Percentiles rank a stretch among this genome's conserved stretches.
Conservation (phyloP, 2,329 filamentous ascomycete genomes). For the Chaetomium strumarium region DNA sequence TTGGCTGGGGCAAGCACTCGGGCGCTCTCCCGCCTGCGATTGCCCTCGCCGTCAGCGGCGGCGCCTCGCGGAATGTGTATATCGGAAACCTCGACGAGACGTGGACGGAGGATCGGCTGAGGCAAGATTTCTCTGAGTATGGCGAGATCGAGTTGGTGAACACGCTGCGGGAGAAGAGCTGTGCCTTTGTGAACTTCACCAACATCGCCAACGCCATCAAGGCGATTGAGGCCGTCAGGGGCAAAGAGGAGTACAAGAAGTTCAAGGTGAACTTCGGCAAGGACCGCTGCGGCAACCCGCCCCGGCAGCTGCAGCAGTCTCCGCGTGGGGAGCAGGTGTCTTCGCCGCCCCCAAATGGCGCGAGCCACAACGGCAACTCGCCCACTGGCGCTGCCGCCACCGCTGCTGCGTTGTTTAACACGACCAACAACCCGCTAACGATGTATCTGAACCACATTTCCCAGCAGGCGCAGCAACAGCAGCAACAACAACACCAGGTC, state of each 20-base stretch:
- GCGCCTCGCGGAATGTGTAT: slow-evolving; percentile 97
- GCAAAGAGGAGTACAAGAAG: slow-evolving; percentile 91
- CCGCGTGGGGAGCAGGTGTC: slow-evolving; percentile 57
- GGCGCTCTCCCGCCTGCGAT: slow-evolving; percentile 93
- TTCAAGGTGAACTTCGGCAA: slow-evolving; percentile 99
- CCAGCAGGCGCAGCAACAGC: slow-evolving; percentile 65
- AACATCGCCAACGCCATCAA: slow-evolving; percentile 99
- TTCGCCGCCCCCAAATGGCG: slow-evolving; percentile 54
- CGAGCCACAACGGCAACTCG: slow-evolving; percentile 52
- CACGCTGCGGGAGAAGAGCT: slow-evolving; percentile 95
- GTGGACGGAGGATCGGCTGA: slow-evolving; percentile 92
- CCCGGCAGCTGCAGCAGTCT: slow-evolving; percentile 71
- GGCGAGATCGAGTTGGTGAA: slow-evolving; percentile 98
- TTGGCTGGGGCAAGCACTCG: slow-evolving; percentile 99
- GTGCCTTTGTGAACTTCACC: slow-evolving; percentile 98
- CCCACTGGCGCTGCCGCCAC: slow-evolving; percentile 51
- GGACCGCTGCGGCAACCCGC: slow-evolving; percentile 93
- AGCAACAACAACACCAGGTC: slow-evolving; percentile 66
- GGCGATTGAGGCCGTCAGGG: slow-evolving; percentile 91
- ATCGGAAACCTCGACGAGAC: slow-evolving; percentile 95
- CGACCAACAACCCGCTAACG: slow-evolving; percentile 80
- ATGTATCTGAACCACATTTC: slow-evolving; percentile 86
- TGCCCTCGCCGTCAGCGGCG: slow-evolving; percentile 89
- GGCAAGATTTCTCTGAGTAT: slow-evolving; percentile 95
- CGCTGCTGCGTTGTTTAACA: slow-evolving; percentile 70